Percentiles rank a stretch among this genome's conserved stretches.
Evolutionary conservation across 2,329 filamentous ascomycete species (phyloP).

Genomic region (Chalara sp.): DNA sequence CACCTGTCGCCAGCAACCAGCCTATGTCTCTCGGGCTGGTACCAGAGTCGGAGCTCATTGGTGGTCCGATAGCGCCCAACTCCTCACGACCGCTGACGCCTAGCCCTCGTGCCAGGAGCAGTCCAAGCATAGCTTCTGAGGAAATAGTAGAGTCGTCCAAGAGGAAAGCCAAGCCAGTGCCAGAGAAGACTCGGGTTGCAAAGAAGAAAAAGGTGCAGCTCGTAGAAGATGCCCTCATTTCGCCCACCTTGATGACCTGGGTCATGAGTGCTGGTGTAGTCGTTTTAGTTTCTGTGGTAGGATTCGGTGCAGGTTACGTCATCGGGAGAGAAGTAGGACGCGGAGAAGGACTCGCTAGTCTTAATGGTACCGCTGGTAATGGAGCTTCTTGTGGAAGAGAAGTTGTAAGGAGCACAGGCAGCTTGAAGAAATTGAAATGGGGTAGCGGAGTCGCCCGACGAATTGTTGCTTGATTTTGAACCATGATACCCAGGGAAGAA

Average conservation of each 20-base stretch:
- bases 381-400: slow-evolving; percentile 18
- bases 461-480: slow-evolving; percentile 16
- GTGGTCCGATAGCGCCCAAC: slow-evolving; percentile 20
- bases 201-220: slow-evolving; percentile 41
- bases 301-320: slow-evolving; percentile 63
- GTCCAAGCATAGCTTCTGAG: slow-evolving; percentile 16
- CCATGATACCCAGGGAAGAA: no score
- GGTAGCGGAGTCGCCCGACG: slow-evolving; percentile 19
- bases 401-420: slow-evolving; percentile 15
- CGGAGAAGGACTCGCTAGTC: slow-evolving; percentile 38
- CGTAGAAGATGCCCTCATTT: slow-evolving; percentile 37
- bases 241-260: slow-evolving; percentile 55
- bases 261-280: slow-evolving; percentile 61
- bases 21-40: slow-evolving; percentile 51
- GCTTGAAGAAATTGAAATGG: slow-evolving; percentile 24
- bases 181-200: slow-evolving; percentile 31
- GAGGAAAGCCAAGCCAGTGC: slow-evolving; percentile 32
- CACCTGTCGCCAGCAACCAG: slow-evolving; percentile 14
- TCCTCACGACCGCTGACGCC: slow-evolving; percentile 20
- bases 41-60: slow-evolving; percentile 53
- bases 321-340: slow-evolving; percentile 60
- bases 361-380: slow-evolving; percentile 16
- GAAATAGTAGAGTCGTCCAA: slow-evolving; percentile 40
- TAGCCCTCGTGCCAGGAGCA: slow-evolving; percentile 16
- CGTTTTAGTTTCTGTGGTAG: slow-evolving; percentile 60